A percentile compares a stretch with the other conserved stretches of the same genome.
Conservation (phyloP, 2,329 filamentous ascomycete species). For the Curvularia sp. region DNA sequence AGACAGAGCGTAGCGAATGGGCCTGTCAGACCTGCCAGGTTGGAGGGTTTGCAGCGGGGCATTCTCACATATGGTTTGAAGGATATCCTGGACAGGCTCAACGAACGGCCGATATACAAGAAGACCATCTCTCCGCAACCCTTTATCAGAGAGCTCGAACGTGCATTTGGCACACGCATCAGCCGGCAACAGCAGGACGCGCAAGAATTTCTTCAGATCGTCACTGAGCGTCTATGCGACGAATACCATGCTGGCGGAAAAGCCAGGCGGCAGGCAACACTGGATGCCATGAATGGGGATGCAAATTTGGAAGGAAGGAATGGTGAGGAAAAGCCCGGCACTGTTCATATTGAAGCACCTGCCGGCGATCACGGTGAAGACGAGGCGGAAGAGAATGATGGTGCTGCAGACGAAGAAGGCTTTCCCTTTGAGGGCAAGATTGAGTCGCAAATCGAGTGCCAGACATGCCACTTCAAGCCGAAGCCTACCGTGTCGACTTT, state of each 20-base stretch:
- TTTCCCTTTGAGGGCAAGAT: slow-evolving; percentile 93
- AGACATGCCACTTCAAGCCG: slow-evolving; percentile 87
- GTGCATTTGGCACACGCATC: slow-evolving; percentile 86
- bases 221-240: slow-evolving; percentile 89
- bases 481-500: slow-evolving; percentile 84
- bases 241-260: slow-evolving; percentile 88
- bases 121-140: slow-evolving; percentile 90
- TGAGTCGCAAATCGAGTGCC: slow-evolving; percentile 94
- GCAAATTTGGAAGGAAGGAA: slow-evolving; percentile 30
- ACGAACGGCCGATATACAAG: slow-evolving; percentile 89
- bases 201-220: slow-evolving; percentile 94
- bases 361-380: slow-evolving; percentile 45
- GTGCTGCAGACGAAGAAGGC: slow-evolving; percentile 63
- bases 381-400: slow-evolving; percentile 23
- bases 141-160: slow-evolving; percentile 84
- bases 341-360: slow-evolving; percentile 27
- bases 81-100: slow-evolving; percentile 88
- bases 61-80: slow-evolving; percentile 87
- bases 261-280: slow-evolving; percentile 67
- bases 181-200: slow-evolving; percentile 96
- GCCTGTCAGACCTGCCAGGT: slow-evolving; percentile 55
- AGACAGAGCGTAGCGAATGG: slow-evolving; percentile 52
- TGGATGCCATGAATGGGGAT: slow-evolving; percentile 31
- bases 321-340: slow-evolving; percentile 36
- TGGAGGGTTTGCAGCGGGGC: slow-evolving; percentile 74